These are phyloP conservation scores for Colletotrichum higginsianum DNA, from an alignment of 2,329 filamentous ascomycete species.

Conservation along the genomic window DNA sequence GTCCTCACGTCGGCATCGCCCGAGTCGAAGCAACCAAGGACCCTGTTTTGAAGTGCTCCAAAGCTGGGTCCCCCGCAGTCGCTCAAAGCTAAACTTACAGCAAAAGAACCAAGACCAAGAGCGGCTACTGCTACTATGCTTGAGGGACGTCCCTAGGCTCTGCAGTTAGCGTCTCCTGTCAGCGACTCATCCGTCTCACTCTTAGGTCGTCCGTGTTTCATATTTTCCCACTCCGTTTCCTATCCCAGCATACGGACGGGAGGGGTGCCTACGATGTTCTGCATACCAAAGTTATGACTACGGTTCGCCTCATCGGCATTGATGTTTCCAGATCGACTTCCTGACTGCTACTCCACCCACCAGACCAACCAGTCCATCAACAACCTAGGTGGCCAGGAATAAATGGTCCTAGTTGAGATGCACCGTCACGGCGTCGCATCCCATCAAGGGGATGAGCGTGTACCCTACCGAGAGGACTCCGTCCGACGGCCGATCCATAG, in stretches of 20 bases:
- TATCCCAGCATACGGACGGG: constrained; percentile 4
- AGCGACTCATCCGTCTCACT: constrained; percentile 34
- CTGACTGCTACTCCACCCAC: constrained; percentile 1
- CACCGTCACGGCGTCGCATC: constrained; percentile 2
- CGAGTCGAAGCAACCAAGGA: constrained; percentile 23
- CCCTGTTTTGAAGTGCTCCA: constrained; percentile 22
- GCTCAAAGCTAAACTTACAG: constrained; percentile 9
- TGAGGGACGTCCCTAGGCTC: constrained; percentile 23
- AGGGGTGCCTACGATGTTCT: constrained; percentile 8
- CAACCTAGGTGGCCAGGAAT: constrained; percentile 8
- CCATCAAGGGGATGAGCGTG: background rate
- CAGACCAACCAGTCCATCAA: constrained; percentile 11
- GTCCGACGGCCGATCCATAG: constrained; percentile 6
- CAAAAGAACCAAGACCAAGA: constrained; percentile 18
- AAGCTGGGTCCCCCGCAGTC: constrained; percentile 18
- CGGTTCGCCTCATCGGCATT: constrained; percentile 28
- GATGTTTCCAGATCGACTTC: constrained; percentile 32
- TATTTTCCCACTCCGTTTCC: constrained; percentile 28
- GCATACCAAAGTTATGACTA: constrained; percentile 9
- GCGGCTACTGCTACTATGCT: constrained; percentile 5
- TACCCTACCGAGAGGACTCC: background rate
- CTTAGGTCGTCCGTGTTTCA: constrained; percentile 33
- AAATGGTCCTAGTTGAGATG: background rate
- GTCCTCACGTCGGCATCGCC: constrained; percentile 30
- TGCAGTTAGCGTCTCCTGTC: constrained; percentile 32